Base-by-base conservation (phyloP, 352 stramenopile genomes). In the Phytophthora nicotianae region DNA sequence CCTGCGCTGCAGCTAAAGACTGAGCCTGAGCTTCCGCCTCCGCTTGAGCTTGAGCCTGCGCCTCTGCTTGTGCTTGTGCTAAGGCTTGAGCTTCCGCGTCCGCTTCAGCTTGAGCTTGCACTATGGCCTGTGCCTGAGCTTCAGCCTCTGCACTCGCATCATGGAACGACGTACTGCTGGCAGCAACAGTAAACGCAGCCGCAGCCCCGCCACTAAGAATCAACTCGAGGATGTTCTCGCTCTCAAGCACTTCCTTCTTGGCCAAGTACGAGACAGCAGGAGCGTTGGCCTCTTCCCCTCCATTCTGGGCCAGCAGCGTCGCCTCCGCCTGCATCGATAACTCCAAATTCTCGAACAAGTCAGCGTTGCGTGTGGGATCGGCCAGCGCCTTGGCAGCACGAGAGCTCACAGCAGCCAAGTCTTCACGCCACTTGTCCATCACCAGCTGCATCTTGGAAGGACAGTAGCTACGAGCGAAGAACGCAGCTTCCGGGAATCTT, bases 391-490 rank as follows among this genome's bases (percentile, higher is more conserved):
- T 96, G 4, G 97, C 96, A 17, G 97, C 97, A 47, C 95, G 91
- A 17, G 86, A 78, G 65, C 87, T 93, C n/a, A 95, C 74, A 14
- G 70, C 62, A 3, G 80, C 73, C 16, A 99, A 78, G 66, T 99
- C 95, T 52, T 97, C 78, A 60, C 98, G 98, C 98, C 98, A 99
- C 46, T 98, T 78, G 43, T 91, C 86, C 58, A 99, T 96, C 58
- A 99, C 95, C n/a, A 97, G 73, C 23, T 93, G 74, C 37, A 99
- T 96, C 60, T 96, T 91, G 1, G 93, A 98, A 41, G 98, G 98
- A 26, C 98, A 86, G 74, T 99, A 99, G 26, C 97, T 99, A 41
- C 98, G 91, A 13, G 97, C 96, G 76, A 99, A 98, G 76, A 99
- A 98, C 0, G 98, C 97, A 19, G 98, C 97, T 72, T 99, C 97